Evolutionary conservation across 2,329 filamentous ascomycete species (phyloP).

Genomic region (Fusarium caatingaense): DNA sequence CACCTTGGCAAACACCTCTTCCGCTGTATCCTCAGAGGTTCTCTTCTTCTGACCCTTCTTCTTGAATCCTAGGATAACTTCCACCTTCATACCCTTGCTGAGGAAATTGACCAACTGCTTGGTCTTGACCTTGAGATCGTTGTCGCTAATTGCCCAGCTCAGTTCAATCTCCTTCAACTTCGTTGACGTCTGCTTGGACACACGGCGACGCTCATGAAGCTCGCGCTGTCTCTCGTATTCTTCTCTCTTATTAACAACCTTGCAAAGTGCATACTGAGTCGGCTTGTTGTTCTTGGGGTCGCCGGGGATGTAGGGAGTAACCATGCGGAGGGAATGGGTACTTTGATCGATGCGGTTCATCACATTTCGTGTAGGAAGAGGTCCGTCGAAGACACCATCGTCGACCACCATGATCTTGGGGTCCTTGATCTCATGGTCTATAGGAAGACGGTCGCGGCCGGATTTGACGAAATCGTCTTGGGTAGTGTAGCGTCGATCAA

Average conservation of each 20-base stretch:
- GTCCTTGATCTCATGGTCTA: conserved; percentile 59
- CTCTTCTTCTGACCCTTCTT: conserved; percentile 71
- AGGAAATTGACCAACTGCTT: conserved; percentile 76
- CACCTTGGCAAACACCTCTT: conserved; percentile 63
- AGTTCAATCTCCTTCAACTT: conserved; percentile 83
- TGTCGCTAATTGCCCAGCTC: conserved; percentile 84
- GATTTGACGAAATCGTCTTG: conserved; percentile 49
- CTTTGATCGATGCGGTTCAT: conserved; percentile 53
- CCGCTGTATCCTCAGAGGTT: conserved; percentile 70
- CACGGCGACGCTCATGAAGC: conserved; percentile 58
- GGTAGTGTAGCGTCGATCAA: conserved; percentile 53
- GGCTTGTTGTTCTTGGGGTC: conserved; percentile 41
- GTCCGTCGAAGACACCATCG: conserved; percentile 54
- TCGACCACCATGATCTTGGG: conserved; percentile 57
- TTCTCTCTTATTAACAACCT: conserved; percentile 70
- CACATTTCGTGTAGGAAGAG: conserved; percentile 53
- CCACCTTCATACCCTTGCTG: conserved; percentile 78
- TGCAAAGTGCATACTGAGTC: conserved; percentile 71
- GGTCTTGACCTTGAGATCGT: conserved; percentile 81
- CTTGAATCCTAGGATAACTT: conserved; percentile 71
- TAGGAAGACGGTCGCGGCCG: conserved; percentile 54
- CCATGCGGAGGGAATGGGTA: conserved; percentile 56
- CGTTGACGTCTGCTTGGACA: conserved; percentile 54
- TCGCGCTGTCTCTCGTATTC: conserved; percentile 58
- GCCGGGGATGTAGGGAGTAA: conserved; percentile 53